Conservation (phyloP, 106 monocot species). For the Gastrodia elata region DNA sequence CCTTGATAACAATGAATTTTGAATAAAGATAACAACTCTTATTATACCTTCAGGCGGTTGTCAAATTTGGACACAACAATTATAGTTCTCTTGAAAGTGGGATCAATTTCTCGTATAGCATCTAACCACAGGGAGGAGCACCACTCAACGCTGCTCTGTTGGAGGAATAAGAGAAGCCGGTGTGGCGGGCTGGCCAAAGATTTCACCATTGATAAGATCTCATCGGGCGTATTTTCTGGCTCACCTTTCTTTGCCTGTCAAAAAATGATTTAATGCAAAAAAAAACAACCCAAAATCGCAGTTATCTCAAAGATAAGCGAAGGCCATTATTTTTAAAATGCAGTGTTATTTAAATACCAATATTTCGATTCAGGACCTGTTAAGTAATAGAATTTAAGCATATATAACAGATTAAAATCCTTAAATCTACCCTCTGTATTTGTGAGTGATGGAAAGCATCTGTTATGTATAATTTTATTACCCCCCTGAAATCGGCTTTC, state of each 20-base stretch:
- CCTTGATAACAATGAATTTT: not conserved
- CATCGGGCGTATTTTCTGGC: slow-evolving; percentile 70
- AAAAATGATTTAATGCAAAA: not conserved
- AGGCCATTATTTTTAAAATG: too few species aligned
- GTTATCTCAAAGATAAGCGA: not conserved
- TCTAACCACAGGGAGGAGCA: slow-evolving; percentile 95
- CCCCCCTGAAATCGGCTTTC: too few species aligned
- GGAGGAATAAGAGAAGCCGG: slow-evolving; percentile 85
- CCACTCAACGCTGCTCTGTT: slow-evolving; percentile 99
- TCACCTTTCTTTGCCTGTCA: slow-evolving; percentile 94
- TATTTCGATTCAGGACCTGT: too few species aligned
- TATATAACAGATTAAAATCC: too few species aligned
- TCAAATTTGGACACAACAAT: slow-evolving; percentile 93
- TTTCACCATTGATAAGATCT: slow-evolving; percentile 95
- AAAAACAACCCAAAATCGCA: not conserved
- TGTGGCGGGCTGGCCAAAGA: slow-evolving; percentile 84
- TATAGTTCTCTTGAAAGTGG: slow-evolving; percentile 77
- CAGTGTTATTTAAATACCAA: too few species aligned
- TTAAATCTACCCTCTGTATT: too few species aligned
- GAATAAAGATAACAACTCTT: not conserved
- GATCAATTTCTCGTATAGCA: slow-evolving; percentile 88
- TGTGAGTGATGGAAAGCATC: too few species aligned
- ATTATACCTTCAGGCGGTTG: slow-evolving; percentile 80
- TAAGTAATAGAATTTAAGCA: too few species aligned
- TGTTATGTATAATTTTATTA: too few species aligned